These are phyloP conservation scores for Salix caprea DNA, from an alignment of 345 rosid genomes.

Conservation along the genomic window DNA sequence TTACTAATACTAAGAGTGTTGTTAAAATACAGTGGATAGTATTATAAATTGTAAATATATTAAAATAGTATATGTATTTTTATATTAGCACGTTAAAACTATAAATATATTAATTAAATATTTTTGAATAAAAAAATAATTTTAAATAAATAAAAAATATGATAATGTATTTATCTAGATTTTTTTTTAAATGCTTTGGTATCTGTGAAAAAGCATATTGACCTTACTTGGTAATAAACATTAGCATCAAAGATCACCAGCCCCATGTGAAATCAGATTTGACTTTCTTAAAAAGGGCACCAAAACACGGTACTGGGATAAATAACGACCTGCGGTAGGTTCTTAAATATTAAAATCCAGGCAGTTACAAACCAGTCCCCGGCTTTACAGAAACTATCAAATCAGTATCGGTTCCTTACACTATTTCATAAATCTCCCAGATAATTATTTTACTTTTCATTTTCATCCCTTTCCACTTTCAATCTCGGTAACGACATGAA, in stretches of 20 bases:
- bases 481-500: neutral
- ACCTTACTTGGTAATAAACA: neutral
- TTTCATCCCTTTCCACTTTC: neutral
- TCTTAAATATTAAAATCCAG: neutral
- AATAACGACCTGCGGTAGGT: neutral
- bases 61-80: no score
- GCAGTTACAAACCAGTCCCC: neutral
- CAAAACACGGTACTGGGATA: neutral
- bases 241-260: neutral
- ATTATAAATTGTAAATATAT: no score
- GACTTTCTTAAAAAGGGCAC: neutral
- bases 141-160: no score
- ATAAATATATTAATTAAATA: no score
- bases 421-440: neutral
- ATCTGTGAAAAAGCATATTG: neutral
- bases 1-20: no score
- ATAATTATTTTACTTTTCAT: neutral
- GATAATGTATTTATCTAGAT: no score
- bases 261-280: slow-evolving; percentile 1
- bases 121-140: no score
- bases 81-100: no score
- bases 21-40: no score
- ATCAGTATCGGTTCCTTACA: neutral
- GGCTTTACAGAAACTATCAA: no score
- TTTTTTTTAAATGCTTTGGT: no score